Evolutionary conservation across 1,139 yeast genomes (phyloP), one percentile per base, ranked within the genome.

Genomic region (Candida sojae): DNA sequence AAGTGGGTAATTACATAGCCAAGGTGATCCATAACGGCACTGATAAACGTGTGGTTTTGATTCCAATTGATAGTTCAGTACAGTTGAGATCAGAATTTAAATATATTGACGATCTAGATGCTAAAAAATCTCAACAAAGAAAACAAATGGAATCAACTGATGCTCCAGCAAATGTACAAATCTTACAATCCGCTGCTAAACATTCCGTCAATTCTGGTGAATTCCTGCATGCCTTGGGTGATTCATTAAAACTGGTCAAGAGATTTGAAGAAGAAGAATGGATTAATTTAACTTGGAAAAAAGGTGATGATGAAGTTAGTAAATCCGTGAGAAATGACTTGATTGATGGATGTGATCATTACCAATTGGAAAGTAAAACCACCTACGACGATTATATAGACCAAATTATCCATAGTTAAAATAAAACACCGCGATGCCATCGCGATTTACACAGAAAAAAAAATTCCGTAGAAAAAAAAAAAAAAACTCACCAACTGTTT

Each of bases 71-170:
- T 44, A 77, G 84, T 25, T 81, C 88, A 0, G 82, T 87, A 0
- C 98, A 92, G 65, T 65, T 93, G 53, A 77, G 97, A 58, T 95
- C 98, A 1, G 80, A 81, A 53, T 90, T 93, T 69, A 80, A 78
- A 54, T 88, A 91, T 62, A 82, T 91, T 46, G 96, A 88, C 60
- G 80, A 73, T 39, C 46, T 70, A 35, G 80, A 75, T 48, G 57
- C 58, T 12, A 53, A 57, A 36, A 64, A 59, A 44, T 59, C 56
- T n/a, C 70, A 62, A 51, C 63, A 64, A 46, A 63, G 59, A 43
- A 46, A 43, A 43, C 49, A 48, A 35, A 48, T 57, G 26, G 57
- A 57, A 5, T 47, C 55, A 1, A 71, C 60, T 54, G 67, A 64
- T 61, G 74, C 71, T 52, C 61, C 62, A 39, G 66, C 63, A 50